Evolutionary conservation across 306 rosid species (phyloP).

Genomic region (Trifolium pratense): DNA sequence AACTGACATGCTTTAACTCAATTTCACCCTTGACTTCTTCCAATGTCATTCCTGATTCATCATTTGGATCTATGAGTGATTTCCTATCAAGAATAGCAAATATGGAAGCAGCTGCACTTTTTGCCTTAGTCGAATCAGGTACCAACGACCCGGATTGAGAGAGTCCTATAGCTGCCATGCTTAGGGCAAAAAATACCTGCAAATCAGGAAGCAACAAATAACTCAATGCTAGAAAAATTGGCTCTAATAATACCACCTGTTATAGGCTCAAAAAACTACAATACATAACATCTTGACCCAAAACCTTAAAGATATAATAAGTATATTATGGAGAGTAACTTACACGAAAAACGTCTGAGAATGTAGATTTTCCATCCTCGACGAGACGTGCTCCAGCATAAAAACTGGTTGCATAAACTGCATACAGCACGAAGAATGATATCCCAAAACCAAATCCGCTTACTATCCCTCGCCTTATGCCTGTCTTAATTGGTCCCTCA

Average conservation of each 20-base stretch:
- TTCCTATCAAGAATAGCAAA: constrained; percentile 71
- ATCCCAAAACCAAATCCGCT: constrained; percentile 65
- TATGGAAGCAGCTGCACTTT: constrained; percentile 67
- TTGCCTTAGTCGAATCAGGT: constrained; percentile 60
- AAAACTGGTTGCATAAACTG: constrained; percentile 51
- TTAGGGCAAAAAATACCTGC: constrained; percentile 74
- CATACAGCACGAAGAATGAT: constrained; percentile 55
- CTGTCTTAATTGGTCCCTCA: constrained; percentile 67
- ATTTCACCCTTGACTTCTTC: constrained; percentile 67
- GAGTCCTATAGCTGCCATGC: constrained; percentile 61
- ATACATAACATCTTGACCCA: not conserved
- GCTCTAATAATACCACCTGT: not conserved
- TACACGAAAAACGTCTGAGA: constrained; percentile 64
- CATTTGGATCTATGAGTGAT: constrained; percentile 63
- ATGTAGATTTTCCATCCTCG: constrained; percentile 58
- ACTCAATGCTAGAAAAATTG: constrained; percentile 25
- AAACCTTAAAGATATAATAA: not conserved
- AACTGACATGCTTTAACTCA: constrained; percentile 61
- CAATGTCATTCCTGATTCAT: constrained; percentile 54
- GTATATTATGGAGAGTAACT: constrained; percentile 23
- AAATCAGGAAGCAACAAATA: not conserved
- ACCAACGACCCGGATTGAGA: constrained; percentile 62
- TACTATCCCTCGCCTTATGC: constrained; percentile 62
- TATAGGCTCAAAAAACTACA: not conserved
- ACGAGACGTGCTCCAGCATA: constrained; percentile 74